A percentile compares a stretch with the other conserved stretches of the same genome.
Conservation (phyloP, 2,329 filamentous ascomycete species). For the Talaromyces sp. region DNA sequence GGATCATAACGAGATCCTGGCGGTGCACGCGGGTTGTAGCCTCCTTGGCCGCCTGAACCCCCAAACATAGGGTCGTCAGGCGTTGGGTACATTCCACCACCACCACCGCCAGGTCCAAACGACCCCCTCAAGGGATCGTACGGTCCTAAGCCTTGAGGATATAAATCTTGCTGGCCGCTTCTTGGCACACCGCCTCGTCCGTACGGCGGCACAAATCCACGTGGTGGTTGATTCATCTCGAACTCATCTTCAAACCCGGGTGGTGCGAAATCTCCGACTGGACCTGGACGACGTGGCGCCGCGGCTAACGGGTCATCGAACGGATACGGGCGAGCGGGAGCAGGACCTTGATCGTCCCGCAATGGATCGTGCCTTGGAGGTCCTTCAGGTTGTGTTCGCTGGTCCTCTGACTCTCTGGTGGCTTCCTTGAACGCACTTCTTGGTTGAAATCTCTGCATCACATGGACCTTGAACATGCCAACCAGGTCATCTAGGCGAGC, state of each 20-base stretch:
- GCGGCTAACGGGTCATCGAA: slow-evolving; percentile 62
- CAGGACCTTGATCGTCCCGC: slow-evolving; percentile 49
- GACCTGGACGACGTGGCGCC: slow-evolving; percentile 56
- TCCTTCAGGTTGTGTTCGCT: slow-evolving; percentile 35
- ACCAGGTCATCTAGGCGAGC: slow-evolving; percentile 66
- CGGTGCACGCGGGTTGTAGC: slow-evolving; percentile 67
- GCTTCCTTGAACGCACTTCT: slow-evolving; percentile 72
- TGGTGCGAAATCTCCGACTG: slow-evolving; percentile 70
- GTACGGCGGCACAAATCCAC: slow-evolving; percentile 39
- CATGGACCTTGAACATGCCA: slow-evolving; percentile 65
- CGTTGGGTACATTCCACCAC: slow-evolving; percentile 89
- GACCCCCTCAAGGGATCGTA: slow-evolving; percentile 71
- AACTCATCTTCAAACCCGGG: slow-evolving; percentile 93
- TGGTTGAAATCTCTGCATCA: slow-evolving; percentile 72
- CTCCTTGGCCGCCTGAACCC: slow-evolving; percentile 43
- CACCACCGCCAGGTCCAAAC: slow-evolving; percentile 57
- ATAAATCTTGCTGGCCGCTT: slow-evolving; percentile 80
- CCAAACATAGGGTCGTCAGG: slow-evolving; percentile 86
- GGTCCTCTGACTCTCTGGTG: slow-evolving; percentile 56
- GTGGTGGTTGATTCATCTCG: slow-evolving; percentile 67
- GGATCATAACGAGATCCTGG: slow-evolving; percentile 92
- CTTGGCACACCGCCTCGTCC: slow-evolving; percentile 55
- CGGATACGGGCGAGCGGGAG: slow-evolving; percentile 63
- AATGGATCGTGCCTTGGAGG: slow-evolving; percentile 41
- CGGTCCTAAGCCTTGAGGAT: slow-evolving; percentile 80